phyloP scores from a whole-genome alignment of 768 basidiomycete species.

The Amanita pallidorosea region DNA sequence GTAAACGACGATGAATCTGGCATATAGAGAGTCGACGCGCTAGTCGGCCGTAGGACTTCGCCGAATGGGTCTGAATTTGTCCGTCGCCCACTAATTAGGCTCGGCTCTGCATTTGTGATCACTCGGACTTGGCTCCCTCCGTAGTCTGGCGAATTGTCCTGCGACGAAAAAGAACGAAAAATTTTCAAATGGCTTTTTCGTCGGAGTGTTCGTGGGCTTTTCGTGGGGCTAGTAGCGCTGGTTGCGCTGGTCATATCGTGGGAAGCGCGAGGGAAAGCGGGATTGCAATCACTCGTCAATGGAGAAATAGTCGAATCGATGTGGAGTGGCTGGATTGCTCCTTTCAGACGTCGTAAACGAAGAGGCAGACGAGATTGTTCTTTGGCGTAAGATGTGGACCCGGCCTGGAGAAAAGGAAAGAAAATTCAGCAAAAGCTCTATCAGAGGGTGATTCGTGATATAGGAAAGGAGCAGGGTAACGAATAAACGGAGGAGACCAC shows the following conservation, averaged over 20 bases:
- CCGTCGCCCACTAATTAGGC: not conserved
- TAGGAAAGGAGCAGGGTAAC: not conserved
- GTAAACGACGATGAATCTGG: not conserved
- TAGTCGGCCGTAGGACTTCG: not conserved
- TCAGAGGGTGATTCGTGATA: not conserved
- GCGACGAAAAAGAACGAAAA: not conserved
- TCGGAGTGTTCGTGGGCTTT: not conserved
- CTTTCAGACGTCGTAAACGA: conserved; percentile 1
- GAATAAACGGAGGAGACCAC: not conserved
- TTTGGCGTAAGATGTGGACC: not conserved
- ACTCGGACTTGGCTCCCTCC: not conserved
- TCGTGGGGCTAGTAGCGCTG: not conserved
- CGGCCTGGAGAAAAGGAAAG: not conserved
- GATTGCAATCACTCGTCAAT: not conserved
- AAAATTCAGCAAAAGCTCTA: not conserved
- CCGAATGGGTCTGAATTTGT: conserved; percentile 2
- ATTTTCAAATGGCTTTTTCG: not conserved
- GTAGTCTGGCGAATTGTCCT: not conserved
- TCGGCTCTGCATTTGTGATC: not conserved
- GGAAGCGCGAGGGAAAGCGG: not conserved
- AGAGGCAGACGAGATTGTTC: conserved; percentile 1
- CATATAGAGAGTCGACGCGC: not conserved
- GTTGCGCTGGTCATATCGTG: not conserved
- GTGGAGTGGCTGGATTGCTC: not conserved
- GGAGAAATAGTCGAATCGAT: not conserved